A percentile compares a stretch with the other conserved stretches of the same genome.
These are phyloP conservation scores for Cyclotella baltica DNA, from an alignment of 108 stramenopile species.

Conservation along the genomic window DNA sequence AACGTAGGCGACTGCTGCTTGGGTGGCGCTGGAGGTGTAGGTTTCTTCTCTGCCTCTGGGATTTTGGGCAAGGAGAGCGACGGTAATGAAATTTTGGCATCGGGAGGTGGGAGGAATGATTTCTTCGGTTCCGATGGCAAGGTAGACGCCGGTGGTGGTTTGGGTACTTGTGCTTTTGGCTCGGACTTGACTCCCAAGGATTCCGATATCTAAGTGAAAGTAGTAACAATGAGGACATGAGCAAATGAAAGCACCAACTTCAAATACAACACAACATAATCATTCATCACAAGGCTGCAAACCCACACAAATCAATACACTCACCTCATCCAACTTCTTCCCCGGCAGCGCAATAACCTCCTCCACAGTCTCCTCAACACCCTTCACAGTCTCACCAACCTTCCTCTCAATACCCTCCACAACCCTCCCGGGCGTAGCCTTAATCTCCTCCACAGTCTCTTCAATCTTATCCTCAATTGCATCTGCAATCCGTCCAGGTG, in stretches of 20 bases:
- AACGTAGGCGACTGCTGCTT: constrained; percentile 3
- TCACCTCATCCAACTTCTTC: constrained; percentile 63
- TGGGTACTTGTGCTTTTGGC: constrained; percentile 29
- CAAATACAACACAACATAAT: neutral
- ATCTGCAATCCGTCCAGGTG: constrained; percentile 45
- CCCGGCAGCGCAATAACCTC: constrained; percentile 71
- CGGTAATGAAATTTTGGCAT: constrained; percentile 36
- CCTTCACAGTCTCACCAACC: constrained; percentile 65
- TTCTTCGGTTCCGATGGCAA: constrained; percentile 24
- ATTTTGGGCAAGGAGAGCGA: constrained; percentile 44
- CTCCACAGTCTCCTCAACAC: constrained; percentile 65
- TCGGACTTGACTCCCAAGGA: constrained; percentile 28
- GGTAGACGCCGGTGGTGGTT: constrained; percentile 38
- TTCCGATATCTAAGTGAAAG: constrained; percentile 23
- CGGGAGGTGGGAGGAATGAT: constrained; percentile 43
- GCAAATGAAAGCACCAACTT: neutral
- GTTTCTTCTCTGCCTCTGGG: constrained; percentile 18
- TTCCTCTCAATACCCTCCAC: constrained; percentile 61
- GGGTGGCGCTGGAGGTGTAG: constrained; percentile 37
- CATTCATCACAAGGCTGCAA: neutral
- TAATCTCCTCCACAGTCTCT: constrained; percentile 69
- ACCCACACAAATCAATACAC: neutral
- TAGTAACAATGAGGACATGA: neutral
- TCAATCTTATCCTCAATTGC: constrained; percentile 59
- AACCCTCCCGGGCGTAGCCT: constrained; percentile 76